Evolutionary conservation across 2,329 filamentous ascomycete species (phyloP), one percentile per base, ranked within the genome.

Genomic region (Aureobasidium sp.): DNA sequence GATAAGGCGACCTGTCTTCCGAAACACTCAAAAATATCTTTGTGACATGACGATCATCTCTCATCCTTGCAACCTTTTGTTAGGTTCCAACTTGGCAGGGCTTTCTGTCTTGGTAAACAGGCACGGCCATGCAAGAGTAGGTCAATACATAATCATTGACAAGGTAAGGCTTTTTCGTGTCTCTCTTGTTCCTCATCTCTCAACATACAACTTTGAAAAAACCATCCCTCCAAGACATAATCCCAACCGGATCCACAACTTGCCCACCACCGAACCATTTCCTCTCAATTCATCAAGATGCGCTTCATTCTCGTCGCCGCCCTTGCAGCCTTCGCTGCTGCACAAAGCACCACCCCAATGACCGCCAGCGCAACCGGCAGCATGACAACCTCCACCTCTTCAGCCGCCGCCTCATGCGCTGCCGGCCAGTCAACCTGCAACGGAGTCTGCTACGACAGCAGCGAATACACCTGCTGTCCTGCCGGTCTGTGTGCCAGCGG

Each of bases 351-450:
- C 32, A 35, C 50, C 6, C 30, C 34, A 16, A 27, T 35, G 24
- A 38, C 14, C 7, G 21, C 39, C 19, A 52, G 37, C 48, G 37
- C 48, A 16, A 52, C 35, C n/a, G 48, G 48, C n/a, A 53, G 51
- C 40, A 37, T 41, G 30, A 37, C 25, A 22, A 30, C 32, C 25
- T 53, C 50, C 4, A 34, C 51, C 22, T 37, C 40, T 7, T 53
- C 51, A 14, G 39, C 40, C 19, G 30, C 51, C 11, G 40, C 51
- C 2, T 53, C 51, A n/a, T 53, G 51, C 19, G 51, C n/a, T 6
- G 40, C 19, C 8, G 51, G 51, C 14, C 51, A 53, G n/a, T 39
- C 30, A 10, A 53, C 40, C 30, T 53, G 51, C 51, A 45, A 53
- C 34, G 51, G 51, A 10, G 51, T 53, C 8, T 53, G 51, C 41